Percentiles rank a stretch among this genome's conserved stretches.
Conservation (phyloP, 106 monocot species). For the Dendrobium huoshanense region DNA sequence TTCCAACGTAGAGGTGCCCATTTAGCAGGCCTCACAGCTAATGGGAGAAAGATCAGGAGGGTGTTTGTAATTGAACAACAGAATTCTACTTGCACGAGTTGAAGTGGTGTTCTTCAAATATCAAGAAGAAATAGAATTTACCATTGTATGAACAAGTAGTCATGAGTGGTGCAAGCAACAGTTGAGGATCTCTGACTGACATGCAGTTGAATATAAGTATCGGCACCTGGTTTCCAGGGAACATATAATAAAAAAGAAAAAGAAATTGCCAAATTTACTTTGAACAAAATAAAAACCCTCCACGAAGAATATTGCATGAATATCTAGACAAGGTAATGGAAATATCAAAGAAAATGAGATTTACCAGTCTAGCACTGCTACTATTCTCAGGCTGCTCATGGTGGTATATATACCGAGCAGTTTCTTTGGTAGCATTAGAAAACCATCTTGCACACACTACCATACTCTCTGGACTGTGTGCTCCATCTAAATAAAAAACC, state of each 20-base stretch:
- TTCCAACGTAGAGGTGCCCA: no score
- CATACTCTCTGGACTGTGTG: slow-evolving; percentile 96
- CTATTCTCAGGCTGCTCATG: not conserved
- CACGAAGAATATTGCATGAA: not conserved
- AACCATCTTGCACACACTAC: slow-evolving; percentile 90
- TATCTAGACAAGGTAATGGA: not conserved
- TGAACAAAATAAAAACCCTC: not conserved
- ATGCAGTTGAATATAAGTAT: slow-evolving; percentile 98
- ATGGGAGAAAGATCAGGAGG: no score
- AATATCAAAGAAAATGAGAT: not conserved
- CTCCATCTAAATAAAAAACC: slow-evolving; percentile 89
- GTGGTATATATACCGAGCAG: slow-evolving; percentile 7
- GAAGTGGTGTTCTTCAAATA: not conserved
- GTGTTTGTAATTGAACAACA: not conserved
- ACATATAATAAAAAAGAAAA: not conserved
- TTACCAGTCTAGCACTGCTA: slow-evolving; percentile 19
- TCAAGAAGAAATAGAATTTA: slow-evolving; percentile 14
- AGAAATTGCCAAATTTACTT: not conserved
- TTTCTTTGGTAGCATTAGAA: slow-evolving; percentile 46
- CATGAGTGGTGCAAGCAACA: slow-evolving; percentile 66
- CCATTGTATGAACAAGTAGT: slow-evolving; percentile 63
- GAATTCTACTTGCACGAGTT: not conserved
- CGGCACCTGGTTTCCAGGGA: slow-evolving; percentile 23
- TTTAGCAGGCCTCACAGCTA: no score
- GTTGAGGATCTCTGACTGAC: slow-evolving; percentile 85